Conservation (phyloP, 192 early-diverging fungal species). For the Irineochytrium annulatum region DNA sequence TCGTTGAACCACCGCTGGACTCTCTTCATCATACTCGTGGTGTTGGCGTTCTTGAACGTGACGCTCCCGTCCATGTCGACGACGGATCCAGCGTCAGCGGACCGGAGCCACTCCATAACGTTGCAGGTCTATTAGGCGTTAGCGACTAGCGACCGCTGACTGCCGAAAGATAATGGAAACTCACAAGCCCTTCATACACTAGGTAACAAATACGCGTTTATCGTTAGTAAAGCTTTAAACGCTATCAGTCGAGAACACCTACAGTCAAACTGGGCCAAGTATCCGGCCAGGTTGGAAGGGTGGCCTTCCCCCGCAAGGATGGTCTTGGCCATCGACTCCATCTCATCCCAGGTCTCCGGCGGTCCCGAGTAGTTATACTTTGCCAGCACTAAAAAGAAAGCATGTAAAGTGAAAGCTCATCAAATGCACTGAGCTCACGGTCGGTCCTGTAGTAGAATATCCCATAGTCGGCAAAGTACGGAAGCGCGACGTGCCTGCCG, state of each 20-base stretch:
- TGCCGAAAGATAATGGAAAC: no score
- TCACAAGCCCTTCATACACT: slow-evolving; percentile 29
- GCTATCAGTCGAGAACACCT: background rate
- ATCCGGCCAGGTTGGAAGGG: slow-evolving; percentile 11
- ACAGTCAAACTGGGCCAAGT: slow-evolving; percentile 24
- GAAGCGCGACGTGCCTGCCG: slow-evolving; percentile 1
- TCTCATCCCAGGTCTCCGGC: slow-evolving; percentile 31
- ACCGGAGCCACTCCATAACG: slow-evolving; percentile 21
- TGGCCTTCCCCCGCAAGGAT: slow-evolving; percentile 3
- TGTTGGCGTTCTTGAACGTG: slow-evolving; percentile 2
- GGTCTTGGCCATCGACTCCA: slow-evolving; percentile 17
- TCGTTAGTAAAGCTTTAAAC: background rate
- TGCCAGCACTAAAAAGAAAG: background rate
- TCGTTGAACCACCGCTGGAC: background rate
- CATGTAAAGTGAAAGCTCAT: background rate
- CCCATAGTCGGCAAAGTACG: slow-evolving; percentile 12
- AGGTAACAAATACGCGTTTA: background rate
- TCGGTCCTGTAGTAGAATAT: slow-evolving; percentile 6
- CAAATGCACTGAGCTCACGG: background rate
- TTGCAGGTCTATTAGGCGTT: no score
- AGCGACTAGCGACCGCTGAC: no score
- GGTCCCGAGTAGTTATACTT: slow-evolving; percentile 9
- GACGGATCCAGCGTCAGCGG: slow-evolving; percentile 11
- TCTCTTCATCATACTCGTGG: background rate
- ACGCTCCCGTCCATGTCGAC: slow-evolving; percentile 4